phyloP scores from a whole-genome alignment of 1,284 basidiomycete species.

The Cryptococcus sp. region DNA sequence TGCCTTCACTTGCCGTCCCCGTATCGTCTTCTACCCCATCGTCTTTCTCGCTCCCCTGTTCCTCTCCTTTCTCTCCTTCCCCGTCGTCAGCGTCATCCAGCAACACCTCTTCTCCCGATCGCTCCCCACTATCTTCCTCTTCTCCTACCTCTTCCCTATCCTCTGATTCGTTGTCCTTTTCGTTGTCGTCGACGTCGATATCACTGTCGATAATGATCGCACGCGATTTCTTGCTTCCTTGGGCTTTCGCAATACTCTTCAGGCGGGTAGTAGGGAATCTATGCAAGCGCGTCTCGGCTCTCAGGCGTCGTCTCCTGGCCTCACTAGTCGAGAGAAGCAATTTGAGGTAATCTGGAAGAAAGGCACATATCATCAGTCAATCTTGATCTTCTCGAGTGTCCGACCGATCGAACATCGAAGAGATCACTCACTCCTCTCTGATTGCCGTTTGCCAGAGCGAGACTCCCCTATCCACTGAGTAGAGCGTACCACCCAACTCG shows the following conservation, averaged over 20 bases:
- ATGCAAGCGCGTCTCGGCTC: background rate
- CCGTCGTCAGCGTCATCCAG: background rate
- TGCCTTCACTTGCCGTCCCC: background rate
- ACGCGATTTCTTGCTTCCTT: conserved; percentile 3
- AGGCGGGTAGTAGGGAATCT: conserved; percentile 4
- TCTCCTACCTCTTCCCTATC: background rate
- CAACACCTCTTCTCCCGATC: background rate
- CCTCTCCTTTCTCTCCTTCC: background rate
- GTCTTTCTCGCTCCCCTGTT: background rate
- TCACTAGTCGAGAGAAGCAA: conserved; percentile 5
- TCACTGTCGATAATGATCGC: conserved; percentile 13
- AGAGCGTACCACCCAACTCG: conserved; percentile 7
- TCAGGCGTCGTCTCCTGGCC: conserved; percentile 1
- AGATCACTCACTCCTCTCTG: conserved; percentile 6
- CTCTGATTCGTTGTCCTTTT: background rate
- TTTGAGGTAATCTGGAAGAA: conserved; percentile 10
- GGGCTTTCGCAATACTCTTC: background rate
- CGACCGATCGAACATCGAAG: background rate
- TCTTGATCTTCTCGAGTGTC: background rate
- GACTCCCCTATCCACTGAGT: background rate
- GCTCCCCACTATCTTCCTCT: no score
- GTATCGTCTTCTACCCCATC: background rate
- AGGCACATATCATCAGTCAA: background rate
- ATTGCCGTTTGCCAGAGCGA: background rate
- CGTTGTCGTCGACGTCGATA: background rate